Evolutionary conservation across 2,329 filamentous ascomycete species (phyloP), one percentile per base, ranked within the genome.

Genomic region (Leptographium lundbergii): DNA sequence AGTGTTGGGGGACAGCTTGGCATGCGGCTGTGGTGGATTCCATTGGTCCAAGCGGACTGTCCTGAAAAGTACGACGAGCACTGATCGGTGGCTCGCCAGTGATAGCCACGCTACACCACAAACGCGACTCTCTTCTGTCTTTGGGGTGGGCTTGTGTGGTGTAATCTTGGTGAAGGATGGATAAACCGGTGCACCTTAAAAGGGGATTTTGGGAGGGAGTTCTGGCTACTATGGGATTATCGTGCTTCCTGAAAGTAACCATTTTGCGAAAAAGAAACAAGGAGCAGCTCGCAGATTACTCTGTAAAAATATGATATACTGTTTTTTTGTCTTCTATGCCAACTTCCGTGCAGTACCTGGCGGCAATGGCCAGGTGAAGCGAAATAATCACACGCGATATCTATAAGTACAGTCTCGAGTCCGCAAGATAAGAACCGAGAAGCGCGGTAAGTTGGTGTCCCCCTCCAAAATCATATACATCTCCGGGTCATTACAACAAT

Each of bases 221-320:
- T 65, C 60, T 62, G 63, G 63, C 59, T 62, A 61, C 39, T 61
- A 47, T 62, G 56, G 57, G 62, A 61, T 50, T 61, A 54, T 62
- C 45, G 48, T 58, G 42, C 47, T 57, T 56, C 34, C 57, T 48
- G 56, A 58, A 51, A 51, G 48, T 27, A 27, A 27, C n/a, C 22
- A 56, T 48, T 36, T 34, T 24, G 51, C 48, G 48, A 19, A 36
- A 54, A 52, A 48, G 54, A 58, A 57, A 39, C 59, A 32, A 39
- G 22, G 53, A 59, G 32, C 39, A 56, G 32, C 42, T 45, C 39
- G 36, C 53, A 47, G 36, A 25, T 42, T 60, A 55, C 53, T 62
- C 47, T 61, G 56, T 59, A 61, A 60, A 61, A 60, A 59, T 47
- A 59, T 29, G 51, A 60, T 7, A 42, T 56, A 36, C 59, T 52